Evolutionary conservation across 768 basidiomycete genomes (phyloP), one percentile per base, ranked within the genome.

Genomic region (Tylopilus cervinicoccineus): DNA sequence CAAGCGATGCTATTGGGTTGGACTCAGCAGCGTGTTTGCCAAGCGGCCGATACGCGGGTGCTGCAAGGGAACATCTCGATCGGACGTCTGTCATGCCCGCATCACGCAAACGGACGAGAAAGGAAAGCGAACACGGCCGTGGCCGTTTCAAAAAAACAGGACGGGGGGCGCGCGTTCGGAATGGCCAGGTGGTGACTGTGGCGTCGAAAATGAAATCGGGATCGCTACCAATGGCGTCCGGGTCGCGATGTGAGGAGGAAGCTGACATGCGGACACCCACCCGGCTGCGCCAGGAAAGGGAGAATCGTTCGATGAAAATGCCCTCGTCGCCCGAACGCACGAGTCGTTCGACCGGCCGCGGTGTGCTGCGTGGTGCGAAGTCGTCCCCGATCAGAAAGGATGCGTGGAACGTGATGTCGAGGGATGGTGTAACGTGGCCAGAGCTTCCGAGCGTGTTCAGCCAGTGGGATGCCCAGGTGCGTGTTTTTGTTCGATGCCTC

Each of bases 381-480:
- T 17, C 40, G 6, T 47, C 48, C 31, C 22, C 39, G 17, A 31
- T 12, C 16, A 54, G 52, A 42, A 37, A 39, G 8, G 36, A 49
- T 0, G 17, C 31, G 3, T 45, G 24, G 28, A 26, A 38, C 2
- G 10, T 1, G 22, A 23, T 43, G 5, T 22, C 44, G 6, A 11
- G 12, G 3, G 19, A 5, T 13, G 27, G 27, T 11, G n/a, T 16
- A 2, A 27, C 0, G 14, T 65, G 63, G 64, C 61, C 61, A 2
- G 16, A 51, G 24, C 38, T 57, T 1, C 46, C 51, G 4, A 14
- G 1, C 6, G 4, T 9, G 23, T 57, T 63, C 9, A 47, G 41
- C 13, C 52, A 51, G 1, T 61, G 64, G 61, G 52, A 64, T 14
- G 13, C 22, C 13, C 64, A 66, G 61, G 63, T 64, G 41, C 6